phyloP scores from a whole-genome alignment of 2,329 filamentous ascomycete species.

The Stachybotrys echinatus region DNA sequence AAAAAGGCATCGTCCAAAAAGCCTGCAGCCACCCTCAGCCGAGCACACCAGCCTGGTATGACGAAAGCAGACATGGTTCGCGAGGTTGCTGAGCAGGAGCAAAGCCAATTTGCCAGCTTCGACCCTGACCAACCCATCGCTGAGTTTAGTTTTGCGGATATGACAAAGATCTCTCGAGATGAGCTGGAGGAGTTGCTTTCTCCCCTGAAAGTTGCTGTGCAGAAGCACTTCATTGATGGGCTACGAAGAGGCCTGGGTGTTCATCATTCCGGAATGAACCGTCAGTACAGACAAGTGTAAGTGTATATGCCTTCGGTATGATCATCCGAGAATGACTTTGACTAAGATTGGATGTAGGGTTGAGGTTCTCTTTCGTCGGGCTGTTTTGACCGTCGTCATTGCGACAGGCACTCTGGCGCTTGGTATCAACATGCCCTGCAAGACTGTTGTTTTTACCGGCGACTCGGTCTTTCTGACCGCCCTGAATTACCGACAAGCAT shows the following conservation, averaged over 20 bases:
- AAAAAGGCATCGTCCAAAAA: conserved; percentile 25
- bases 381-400: conserved; percentile 64
- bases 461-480: conserved; percentile 70
- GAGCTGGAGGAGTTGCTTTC: conserved; percentile 53
- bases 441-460: conserved; percentile 71
- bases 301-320: conserved; percentile 17
- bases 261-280: conserved; percentile 76
- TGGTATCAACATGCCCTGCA: conserved; percentile 81
- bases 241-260: conserved; percentile 66
- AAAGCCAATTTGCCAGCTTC: conserved; percentile 57
- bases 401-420: conserved; percentile 72
- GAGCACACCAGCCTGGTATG: conserved; percentile 26
- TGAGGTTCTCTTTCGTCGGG: conserved; percentile 69
- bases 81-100: conserved; percentile 50
- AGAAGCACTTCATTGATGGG: conserved; percentile 50
- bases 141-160: conserved; percentile 62
- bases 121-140: conserved; percentile 59
- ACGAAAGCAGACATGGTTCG: conserved; percentile 52
- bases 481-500: conserved; percentile 70
- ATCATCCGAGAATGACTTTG: too few relatives aligned
- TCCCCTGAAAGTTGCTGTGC: conserved; percentile 40
- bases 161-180: conserved; percentile 48
- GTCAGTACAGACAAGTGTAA: conserved; percentile 64
- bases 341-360: conserved; percentile 34
- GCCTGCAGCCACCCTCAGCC: conserved; percentile 25